These are phyloP conservation scores for Xerophyta viscosa DNA, from an alignment of 106 monocot genomes.

Conservation along the genomic window DNA sequence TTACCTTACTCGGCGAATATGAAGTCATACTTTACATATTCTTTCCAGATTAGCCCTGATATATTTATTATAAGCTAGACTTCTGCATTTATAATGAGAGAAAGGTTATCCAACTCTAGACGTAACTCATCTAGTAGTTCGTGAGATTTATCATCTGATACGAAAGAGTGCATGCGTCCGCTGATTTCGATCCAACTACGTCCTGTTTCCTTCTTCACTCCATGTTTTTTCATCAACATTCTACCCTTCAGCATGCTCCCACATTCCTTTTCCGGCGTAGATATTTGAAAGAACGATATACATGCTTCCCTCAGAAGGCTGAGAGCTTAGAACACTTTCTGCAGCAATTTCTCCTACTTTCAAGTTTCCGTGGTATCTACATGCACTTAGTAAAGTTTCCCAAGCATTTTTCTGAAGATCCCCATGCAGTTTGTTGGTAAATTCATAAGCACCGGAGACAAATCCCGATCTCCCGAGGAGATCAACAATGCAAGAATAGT, in stretches of 20 bases:
- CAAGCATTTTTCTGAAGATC: conserved; percentile 44
- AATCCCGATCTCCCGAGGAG: conserved; percentile 54
- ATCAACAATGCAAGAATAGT: conserved; percentile 56
- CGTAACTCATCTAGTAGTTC: conserved; percentile 24
- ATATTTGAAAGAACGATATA: conserved; percentile 46
- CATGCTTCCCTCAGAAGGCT: conserved; percentile 44
- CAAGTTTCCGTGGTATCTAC: conserved; percentile 33
- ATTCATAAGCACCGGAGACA: conserved; percentile 25
- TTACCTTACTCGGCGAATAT: too few species aligned
- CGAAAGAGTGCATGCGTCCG: conserved; percentile 28
- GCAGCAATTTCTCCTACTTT: conserved; percentile 48
- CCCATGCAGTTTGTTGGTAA: conserved; percentile 24
- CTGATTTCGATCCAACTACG: conserved; percentile 59
- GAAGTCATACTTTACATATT: too few species aligned
- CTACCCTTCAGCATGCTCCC: conserved; percentile 39
- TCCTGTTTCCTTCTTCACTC: conserved; percentile 46
- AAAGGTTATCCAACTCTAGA: conserved; percentile 27
- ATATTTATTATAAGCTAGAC: too few species aligned
- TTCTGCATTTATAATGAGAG: conserved; percentile 21
- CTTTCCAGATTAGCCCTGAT: too few species aligned
- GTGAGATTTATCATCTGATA: conserved; percentile 31
- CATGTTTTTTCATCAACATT: conserved; percentile 29
- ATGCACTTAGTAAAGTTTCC: conserved; percentile 62
- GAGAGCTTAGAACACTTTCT: conserved; percentile 23
- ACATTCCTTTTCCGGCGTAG: conserved; percentile 47